A percentile compares a stretch with the other conserved stretches of the same genome.
Evolutionary conservation across 768 basidiomycete genomes (phyloP).

Genomic region (Termitomyces sp.): DNA sequence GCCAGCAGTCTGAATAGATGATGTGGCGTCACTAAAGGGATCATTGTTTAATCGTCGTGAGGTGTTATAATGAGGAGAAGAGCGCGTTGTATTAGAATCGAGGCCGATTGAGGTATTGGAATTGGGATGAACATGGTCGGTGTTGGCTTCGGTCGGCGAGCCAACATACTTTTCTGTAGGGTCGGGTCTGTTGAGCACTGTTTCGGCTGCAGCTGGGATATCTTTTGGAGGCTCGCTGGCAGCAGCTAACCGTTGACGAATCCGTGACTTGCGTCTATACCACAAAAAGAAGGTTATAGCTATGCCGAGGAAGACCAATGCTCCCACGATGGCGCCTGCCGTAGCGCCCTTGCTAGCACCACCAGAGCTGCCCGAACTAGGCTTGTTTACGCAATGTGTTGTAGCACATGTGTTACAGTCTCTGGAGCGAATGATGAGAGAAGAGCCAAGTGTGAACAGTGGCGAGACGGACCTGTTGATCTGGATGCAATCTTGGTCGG

Average conservation of each 20-base stretch:
- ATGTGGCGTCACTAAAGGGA: conserved; percentile 73
- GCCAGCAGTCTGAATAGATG: conserved; percentile 79
- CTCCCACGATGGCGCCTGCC: conserved; percentile 67
- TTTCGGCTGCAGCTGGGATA: conserved; percentile 66
- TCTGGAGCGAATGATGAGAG: conserved; percentile 29
- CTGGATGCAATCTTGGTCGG: conserved; percentile 52
- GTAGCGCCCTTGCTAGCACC: conserved; percentile 65
- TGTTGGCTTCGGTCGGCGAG: conserved; percentile 28
- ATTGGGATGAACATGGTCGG: conserved; percentile 43
- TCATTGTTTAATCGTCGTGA: conserved; percentile 40
- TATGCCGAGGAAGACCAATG: conserved; percentile 51
- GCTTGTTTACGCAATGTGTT: conserved; percentile 43
- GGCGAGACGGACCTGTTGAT: conserved; percentile 46
- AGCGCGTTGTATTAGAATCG: conserved; percentile 42
- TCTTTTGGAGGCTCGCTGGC: conserved; percentile 45
- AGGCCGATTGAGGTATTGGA: conserved; percentile 52
- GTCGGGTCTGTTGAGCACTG: conserved; percentile 79
- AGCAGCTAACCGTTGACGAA: conserved; percentile 28
- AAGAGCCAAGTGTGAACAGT: not conserved
- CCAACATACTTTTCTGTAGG: conserved; percentile 58
- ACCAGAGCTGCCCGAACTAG: conserved; percentile 12
- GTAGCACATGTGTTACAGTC: conserved; percentile 50
- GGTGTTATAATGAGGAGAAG: conserved; percentile 23
- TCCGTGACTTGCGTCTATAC: conserved; percentile 54
- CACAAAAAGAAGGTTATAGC: conserved; percentile 49